A percentile compares a stretch with the other conserved stretches of the same genome.
phyloP scores from a whole-genome alignment of 139 green algal genomes.

The Tetradesmus obliquus region DNA sequence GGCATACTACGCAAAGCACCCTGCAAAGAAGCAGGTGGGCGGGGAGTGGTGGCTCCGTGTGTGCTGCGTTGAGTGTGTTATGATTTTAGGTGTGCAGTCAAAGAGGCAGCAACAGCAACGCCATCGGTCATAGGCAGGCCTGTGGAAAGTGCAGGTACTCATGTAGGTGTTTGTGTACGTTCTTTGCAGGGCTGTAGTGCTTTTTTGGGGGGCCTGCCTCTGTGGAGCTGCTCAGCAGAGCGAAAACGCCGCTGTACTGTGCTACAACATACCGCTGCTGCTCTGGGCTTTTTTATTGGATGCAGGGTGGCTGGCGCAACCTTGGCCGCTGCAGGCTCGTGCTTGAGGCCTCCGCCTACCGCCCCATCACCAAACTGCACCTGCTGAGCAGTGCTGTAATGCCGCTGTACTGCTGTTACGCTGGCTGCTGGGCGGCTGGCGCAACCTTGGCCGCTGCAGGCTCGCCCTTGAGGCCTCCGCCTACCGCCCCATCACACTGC shows the following conservation, averaged over 20 bases:
- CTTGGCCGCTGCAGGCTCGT: neutral
- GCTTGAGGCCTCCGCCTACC: too few species aligned
- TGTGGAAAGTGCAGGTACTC: neutral
- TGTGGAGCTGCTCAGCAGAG: too few species aligned
- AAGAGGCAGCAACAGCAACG: neutral
- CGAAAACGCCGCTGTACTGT: too few species aligned
- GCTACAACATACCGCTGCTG: too few species aligned
- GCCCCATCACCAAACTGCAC: too few species aligned
- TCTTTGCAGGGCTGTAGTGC: neutral
- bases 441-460: neutral
- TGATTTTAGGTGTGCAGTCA: neutral
- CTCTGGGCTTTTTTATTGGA: too few species aligned
- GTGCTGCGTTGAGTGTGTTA: neutral
- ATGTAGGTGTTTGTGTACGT: neutral
- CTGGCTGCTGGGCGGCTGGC: neutral
- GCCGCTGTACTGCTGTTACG: neutral
- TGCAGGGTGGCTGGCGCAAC: neutral
- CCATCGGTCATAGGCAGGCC: neutral
- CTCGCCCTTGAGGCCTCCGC: too few species aligned
- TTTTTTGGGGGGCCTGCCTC: too few species aligned
- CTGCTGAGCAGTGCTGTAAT: neutral
- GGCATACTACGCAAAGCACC: slow-evolving; percentile 64
- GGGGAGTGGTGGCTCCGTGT: neutral
- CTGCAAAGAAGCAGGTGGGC: slow-evolving; percentile 48
- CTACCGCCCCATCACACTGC: too few species aligned